A percentile compares a stretch with the other conserved stretches of the same genome.
These are phyloP conservation scores for Davidsoniella eucalypti DNA, from an alignment of 2,329 filamentous ascomycete species.

Conservation along the genomic window DNA sequence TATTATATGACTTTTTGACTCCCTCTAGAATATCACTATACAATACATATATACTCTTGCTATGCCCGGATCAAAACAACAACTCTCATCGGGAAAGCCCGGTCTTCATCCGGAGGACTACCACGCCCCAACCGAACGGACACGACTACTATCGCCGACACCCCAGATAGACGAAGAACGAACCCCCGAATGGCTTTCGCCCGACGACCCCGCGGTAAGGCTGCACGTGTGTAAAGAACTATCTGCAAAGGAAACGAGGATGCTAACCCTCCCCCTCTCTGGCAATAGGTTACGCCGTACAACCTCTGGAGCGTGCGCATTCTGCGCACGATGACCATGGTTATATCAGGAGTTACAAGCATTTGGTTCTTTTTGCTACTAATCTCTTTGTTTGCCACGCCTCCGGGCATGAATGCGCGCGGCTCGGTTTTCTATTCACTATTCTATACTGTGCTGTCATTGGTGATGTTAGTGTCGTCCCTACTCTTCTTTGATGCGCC, in stretches of 20 bases:
- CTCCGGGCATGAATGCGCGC: conserved; percentile 67
- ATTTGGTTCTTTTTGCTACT: conserved; percentile 87
- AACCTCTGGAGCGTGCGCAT: conserved; percentile 85
- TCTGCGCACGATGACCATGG: conserved; percentile 58
- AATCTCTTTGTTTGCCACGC: conserved; percentile 81
- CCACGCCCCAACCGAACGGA: conserved; percentile 34
- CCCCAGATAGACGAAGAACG: conserved; percentile 29
- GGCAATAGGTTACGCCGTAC: conserved; percentile 59
- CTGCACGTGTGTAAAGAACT: not conserved
- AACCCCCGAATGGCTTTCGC: conserved; percentile 19
- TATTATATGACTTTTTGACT: too few species aligned
- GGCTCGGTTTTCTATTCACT: conserved; percentile 91
- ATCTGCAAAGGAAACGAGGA: conserved; percentile 14
- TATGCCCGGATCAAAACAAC: too few species aligned
- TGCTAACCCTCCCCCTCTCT: not conserved
- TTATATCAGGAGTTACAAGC: conserved; percentile 60
- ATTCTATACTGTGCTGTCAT: conserved; percentile 61
- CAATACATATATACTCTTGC: too few species aligned
- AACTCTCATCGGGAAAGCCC: not conserved
- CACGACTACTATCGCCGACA: conserved; percentile 53
- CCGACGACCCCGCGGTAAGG: conserved; percentile 28
- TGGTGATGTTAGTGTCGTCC: conserved; percentile 57
- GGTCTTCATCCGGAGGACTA: conserved; percentile 14
- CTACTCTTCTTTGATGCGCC: conserved; percentile 80
- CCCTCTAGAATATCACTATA: too few species aligned